Evolutionary conservation across 331 rosid species (phyloP).

Genomic region (Rhamnella rubrinervis): DNA sequence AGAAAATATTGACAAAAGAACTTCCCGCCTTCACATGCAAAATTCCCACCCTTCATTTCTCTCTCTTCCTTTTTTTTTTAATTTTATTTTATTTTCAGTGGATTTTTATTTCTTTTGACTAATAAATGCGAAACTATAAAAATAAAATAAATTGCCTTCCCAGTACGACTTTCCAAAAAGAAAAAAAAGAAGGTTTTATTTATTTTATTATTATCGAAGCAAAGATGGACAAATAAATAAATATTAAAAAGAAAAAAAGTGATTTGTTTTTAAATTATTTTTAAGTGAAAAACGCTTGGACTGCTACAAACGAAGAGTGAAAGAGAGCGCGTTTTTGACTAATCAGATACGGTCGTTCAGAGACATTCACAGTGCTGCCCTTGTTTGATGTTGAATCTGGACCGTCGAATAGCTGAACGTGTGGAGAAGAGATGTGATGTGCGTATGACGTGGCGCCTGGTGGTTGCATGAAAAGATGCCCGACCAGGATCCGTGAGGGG

Average conservation of each 20-base stretch:
- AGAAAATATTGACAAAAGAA: background rate
- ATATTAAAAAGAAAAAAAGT: too few relatives aligned
- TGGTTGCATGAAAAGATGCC: constrained; percentile 14
- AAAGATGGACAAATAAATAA: too few relatives aligned
- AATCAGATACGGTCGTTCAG: too few relatives aligned
- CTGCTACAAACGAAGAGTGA: too few relatives aligned
- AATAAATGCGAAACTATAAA: background rate
- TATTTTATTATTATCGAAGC: background rate
- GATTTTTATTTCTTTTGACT: constrained; percentile 23
- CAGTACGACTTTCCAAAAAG: constrained; percentile 29
- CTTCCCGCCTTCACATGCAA: constrained; percentile 37
- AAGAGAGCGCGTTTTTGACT: too few relatives aligned
- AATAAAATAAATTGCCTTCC: constrained; percentile 1
- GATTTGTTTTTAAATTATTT: too few relatives aligned
- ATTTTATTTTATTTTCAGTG: background rate
- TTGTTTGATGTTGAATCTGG: background rate
- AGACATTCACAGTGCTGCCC: too few relatives aligned
- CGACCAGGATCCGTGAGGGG: constrained; percentile 35
- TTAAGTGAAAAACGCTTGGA: too few relatives aligned
- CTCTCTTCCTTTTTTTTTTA: background rate
- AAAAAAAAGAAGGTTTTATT: background rate
- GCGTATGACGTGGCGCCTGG: background rate
- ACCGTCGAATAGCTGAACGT: constrained; percentile 1
- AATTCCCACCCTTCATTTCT: constrained; percentile 1
- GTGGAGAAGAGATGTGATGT: background rate